Evolutionary conservation across 306 rosid genomes (phyloP), one percentile per base, ranked within the genome.

Genomic region (Sesbania bispinosa): DNA sequence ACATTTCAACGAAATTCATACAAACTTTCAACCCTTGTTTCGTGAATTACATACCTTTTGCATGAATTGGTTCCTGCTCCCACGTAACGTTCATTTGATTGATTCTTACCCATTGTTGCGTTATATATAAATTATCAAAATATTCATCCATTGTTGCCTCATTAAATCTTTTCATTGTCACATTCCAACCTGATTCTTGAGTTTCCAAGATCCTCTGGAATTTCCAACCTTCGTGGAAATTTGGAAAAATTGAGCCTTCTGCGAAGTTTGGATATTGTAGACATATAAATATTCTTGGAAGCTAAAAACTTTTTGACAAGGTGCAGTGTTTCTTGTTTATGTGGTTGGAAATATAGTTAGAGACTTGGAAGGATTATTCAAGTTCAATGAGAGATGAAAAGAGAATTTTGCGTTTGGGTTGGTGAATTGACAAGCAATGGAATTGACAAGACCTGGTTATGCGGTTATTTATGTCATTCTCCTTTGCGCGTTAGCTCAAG

Each of bases 371-470:
- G 59, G 69, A 54, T 5, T 24, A 54, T 52, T 4, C 9, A 68
- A 77, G 52, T 81, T 81, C 80, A 65, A 88, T 90, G 96, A 85
- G 88, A 93, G 73, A 93, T 88, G 96, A 90, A 55, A 46, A 45
- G 41, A 7, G 79, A 79, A 46, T 51, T 53, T 1, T 14, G 10
- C 54, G 46, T 46, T 67, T 67, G 79, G 59, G 35, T 67, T 73
- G 79, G 46, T 79, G 72, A 79, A 29, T 47, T 66, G 57, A 39
- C 6, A 41, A 82, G 75, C 53, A 72, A 88, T 88, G 90, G 91
- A 80, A 77, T 77, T 86, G 82, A 79, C 79, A 83, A 86, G 83
- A 78, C 85, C 75, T 11, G 47, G 84, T 41, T 80, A 68, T 75
- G 84, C 84, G 33, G 84, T 83, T 67, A 32, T 81, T 71, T 86